Evolutionary conservation across 2,329 filamentous ascomycete species (phyloP).

Genomic region (Fusarium sterilihyphosum): DNA sequence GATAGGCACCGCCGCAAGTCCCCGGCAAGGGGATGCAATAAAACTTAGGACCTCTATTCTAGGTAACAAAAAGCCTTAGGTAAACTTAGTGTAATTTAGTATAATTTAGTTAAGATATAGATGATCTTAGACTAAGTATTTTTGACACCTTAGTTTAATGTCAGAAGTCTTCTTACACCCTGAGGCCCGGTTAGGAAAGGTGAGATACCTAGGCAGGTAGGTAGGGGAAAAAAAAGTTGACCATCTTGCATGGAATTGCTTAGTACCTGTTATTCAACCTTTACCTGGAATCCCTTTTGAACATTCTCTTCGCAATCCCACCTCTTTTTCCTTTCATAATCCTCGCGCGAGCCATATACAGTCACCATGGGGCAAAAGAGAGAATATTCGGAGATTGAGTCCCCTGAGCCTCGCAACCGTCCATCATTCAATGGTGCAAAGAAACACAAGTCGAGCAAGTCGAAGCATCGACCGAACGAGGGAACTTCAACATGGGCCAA

Average conservation of each 20-base stretch:
- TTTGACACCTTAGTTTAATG: too few relatives aligned
- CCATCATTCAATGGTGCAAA: slow-evolving; percentile 38
- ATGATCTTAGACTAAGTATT: too few relatives aligned
- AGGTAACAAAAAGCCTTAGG: too few relatives aligned
- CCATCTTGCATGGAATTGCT: not conserved
- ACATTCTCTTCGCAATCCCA: not conserved
- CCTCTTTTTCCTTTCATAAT: not conserved
- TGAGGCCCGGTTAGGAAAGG: not conserved
- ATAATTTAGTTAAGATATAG: too few relatives aligned
- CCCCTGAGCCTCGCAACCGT: slow-evolving; percentile 36
- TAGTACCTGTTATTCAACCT: not conserved
- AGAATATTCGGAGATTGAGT: slow-evolving; percentile 43
- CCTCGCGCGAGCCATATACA: too few relatives aligned
- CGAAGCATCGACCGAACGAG: slow-evolving; percentile 56
- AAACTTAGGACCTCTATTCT: too few relatives aligned
- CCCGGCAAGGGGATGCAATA: not conserved
- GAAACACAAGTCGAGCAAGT: slow-evolving; percentile 49
- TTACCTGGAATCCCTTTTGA: not conserved
- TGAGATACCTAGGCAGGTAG: not conserved
- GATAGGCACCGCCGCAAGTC: slow-evolving; percentile 29
- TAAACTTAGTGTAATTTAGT: too few relatives aligned
- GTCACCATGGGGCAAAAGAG: slow-evolving; percentile 47
- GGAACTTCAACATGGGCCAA: slow-evolving; percentile 70
- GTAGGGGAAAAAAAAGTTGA: slow-evolving; percentile 37
- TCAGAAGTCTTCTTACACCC: too few relatives aligned